Base-by-base conservation (phyloP, 108 stramenopile genomes). In the Ochromonas danica region DNA sequence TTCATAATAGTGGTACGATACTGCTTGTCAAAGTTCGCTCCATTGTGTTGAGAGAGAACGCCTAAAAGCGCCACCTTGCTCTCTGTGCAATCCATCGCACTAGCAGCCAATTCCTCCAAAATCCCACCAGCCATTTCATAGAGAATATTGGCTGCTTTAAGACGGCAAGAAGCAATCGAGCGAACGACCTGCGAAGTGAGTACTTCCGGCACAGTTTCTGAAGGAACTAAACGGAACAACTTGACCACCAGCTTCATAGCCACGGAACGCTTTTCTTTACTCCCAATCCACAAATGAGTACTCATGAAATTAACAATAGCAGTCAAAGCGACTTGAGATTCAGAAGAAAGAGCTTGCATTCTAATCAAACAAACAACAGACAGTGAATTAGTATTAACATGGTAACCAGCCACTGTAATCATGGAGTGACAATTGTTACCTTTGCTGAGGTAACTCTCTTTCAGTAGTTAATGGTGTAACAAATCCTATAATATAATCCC, bases 191-290 rank as follows among this genome's bases (percentile, higher is more conserved):
- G 36, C 40, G 6, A 6, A 3, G 72, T 30, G 36, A 75, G 6
- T 3, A 75, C 72, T 6, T 30, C 41, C 17, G 72, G 72, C 28
- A 75, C 6, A 41, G 3, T 14, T 41, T 60, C 25, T 10, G 51
- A 3, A 31, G 72, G 72, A 41, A 60, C 51, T 14, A 75, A 6
- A 17, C 35, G 31, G 3, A 33, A 3, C 45, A 75, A 14, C 51
- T 39, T 27, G 10, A 60, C 25, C 6, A 27, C 6, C 36, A 39
- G 25, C 17, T 39, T 42, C 72, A 75, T 45, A 10, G 31, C 72
- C 17, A 75, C 25, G 27, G n/a, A 38, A 10, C 51, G 14, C 40
- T 75, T 75, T 42, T 75, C 72, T 57, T 75, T 45, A 10, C 40
- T 60, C 10, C 36, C 25, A 27, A 41, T 38, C 3, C 6, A 27